These are phyloP conservation scores for Blastocystis sp. DNA, from an alignment of 352 stramenopile genomes.

Conservation along the genomic window DNA sequence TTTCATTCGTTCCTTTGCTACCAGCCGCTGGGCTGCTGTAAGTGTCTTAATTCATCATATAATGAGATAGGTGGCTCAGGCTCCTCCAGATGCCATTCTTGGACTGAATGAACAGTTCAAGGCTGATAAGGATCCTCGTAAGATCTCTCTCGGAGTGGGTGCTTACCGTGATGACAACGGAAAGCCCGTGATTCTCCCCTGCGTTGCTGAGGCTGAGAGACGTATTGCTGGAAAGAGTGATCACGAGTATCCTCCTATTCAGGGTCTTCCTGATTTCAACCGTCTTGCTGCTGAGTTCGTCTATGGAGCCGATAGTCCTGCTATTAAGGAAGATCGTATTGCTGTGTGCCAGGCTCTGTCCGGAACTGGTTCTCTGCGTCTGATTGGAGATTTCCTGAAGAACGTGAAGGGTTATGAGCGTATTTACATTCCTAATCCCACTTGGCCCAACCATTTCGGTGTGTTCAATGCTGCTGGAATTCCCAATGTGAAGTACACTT, in stretches of 20 bases:
- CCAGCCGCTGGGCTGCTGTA: conserved; percentile 34
- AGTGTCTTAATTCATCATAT: neutral
- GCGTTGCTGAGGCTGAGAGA: conserved; percentile 87
- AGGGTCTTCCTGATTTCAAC: conserved; percentile 85
- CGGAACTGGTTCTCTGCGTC: conserved; percentile 89
- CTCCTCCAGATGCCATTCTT: conserved; percentile 66
- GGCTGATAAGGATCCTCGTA: conserved; percentile 78
- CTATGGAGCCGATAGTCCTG: conserved; percentile 85
- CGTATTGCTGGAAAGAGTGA: conserved; percentile 84
- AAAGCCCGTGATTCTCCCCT: conserved; percentile 69
- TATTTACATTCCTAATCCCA: conserved; percentile 96
- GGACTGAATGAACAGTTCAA: conserved; percentile 70
- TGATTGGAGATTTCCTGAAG: conserved; percentile 87
- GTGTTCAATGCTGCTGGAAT: conserved; percentile 78
- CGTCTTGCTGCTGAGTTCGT: conserved; percentile 85
- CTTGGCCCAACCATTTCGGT: conserved; percentile 95
- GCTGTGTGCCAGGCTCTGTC: conserved; percentile 86
- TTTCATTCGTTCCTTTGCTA: conserved; percentile 44
- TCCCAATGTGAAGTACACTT: conserved; percentile 78
- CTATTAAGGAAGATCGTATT: conserved; percentile 81
- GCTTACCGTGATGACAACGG: conserved; percentile 88
- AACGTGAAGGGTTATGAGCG: conserved; percentile 70
- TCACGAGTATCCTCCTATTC: conserved; percentile 95
- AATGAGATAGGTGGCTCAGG: conserved; percentile 59
- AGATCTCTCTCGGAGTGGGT: conserved; percentile 94